A percentile compares a stretch with the other conserved stretches of the same genome.
Conservation (phyloP, 805 yeast genomes). For the Peterozyma toletana region DNA sequence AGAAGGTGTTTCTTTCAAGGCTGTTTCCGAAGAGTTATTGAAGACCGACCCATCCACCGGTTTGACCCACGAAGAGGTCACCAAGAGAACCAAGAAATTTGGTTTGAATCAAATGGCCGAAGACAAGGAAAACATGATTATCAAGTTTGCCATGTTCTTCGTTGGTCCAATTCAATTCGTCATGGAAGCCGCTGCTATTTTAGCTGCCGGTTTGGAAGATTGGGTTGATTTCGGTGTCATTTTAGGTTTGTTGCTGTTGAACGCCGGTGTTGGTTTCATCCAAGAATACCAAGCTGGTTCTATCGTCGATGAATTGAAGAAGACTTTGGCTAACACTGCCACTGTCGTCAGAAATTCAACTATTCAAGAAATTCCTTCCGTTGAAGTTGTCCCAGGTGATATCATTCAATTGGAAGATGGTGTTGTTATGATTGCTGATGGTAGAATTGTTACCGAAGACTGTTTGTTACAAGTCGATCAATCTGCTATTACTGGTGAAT, state of each 20-base stretch:
- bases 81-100: conserved; percentile 80
- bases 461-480: conserved; percentile 88
- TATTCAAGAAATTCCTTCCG: conserved; percentile 67
- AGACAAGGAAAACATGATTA: conserved; percentile 71
- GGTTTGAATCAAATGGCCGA: conserved; percentile 91
- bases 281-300: conserved; percentile 99
- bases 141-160: conserved; percentile 81
- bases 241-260: conserved; percentile 76
- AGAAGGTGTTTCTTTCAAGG: conserved; percentile 53
- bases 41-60: conserved; percentile 78
- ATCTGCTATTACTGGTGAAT: conserved; percentile 97
- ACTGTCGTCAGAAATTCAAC: conserved; percentile 78
- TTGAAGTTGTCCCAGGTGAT: conserved; percentile 93
- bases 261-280: conserved; percentile 91
- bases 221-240: conserved; percentile 99
- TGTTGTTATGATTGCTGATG: conserved; percentile 89
- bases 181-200: conserved; percentile 93
- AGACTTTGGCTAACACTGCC: conserved; percentile 89
- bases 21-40: conserved; percentile 79
- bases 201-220: conserved; percentile 95
- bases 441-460: conserved; percentile 81
- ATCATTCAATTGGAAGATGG: conserved; percentile 89
- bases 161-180: conserved; percentile 96
- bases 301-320: conserved; percentile 92
- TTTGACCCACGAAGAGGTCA: conserved; percentile 70